A percentile compares a stretch with the other conserved stretches of the same genome.
phyloP scores from a whole-genome alignment of 1,284 basidiomycete species.

The Tremellales sp. region DNA sequence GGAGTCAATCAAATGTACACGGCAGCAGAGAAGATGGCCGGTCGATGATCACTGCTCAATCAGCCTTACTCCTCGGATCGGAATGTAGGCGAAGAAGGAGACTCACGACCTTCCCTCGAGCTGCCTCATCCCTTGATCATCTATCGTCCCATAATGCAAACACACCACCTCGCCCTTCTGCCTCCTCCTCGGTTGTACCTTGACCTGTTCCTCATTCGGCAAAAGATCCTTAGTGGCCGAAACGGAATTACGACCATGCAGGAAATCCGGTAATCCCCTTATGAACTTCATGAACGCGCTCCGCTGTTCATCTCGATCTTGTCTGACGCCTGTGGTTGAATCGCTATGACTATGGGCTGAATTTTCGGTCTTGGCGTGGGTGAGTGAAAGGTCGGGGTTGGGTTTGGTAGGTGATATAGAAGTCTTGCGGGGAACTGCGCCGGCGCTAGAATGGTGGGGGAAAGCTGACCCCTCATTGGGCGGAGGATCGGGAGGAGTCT shows the following conservation, averaged over 20 bases:
- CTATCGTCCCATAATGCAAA: constrained; percentile 48
- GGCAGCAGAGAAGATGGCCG: constrained; percentile 45
- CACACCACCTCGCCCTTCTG: constrained; percentile 45
- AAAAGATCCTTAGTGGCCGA: background rate
- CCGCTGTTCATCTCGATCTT: constrained; percentile 11
- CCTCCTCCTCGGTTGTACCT: constrained; percentile 13
- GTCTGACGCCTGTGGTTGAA: background rate
- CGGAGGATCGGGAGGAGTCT: background rate
- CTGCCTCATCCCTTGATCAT: constrained; percentile 46
- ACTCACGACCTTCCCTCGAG: constrained; percentile 44
- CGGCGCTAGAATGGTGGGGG: too few relatives aligned
- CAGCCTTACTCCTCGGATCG: background rate
- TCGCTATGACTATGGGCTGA: background rate
- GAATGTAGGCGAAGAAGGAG: background rate
- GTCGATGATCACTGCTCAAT: constrained; percentile 42
- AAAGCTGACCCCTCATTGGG: too few relatives aligned
- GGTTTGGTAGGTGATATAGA: background rate
- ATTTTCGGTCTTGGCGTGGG: background rate
- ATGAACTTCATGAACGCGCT: constrained; percentile 32
- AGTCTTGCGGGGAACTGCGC: background rate
- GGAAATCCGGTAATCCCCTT: constrained; percentile 30
- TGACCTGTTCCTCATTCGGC: background rate
- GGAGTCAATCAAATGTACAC: constrained; percentile 35
- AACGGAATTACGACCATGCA: constrained; percentile 18
- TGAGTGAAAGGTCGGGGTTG: background rate